Percentiles rank a stretch among this genome's conserved stretches.
phyloP scores from a whole-genome alignment of 805 yeast genomes.

The Middelhovenomyces tepae region DNA sequence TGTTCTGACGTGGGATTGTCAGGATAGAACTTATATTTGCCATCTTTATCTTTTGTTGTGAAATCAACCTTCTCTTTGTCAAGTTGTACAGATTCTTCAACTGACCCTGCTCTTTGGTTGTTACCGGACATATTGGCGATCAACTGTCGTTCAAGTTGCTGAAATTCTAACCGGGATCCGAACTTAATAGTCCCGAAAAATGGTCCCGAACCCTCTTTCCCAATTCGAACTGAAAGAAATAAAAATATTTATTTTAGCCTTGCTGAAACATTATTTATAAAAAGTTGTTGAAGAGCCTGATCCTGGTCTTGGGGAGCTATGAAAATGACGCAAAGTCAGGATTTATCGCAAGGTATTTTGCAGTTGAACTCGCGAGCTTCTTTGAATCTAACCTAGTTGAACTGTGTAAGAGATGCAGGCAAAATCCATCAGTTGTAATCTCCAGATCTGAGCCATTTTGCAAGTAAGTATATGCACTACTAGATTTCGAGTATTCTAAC shows the following conservation, averaged over 20 bases:
- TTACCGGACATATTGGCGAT: neutral
- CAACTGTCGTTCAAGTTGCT: neutral
- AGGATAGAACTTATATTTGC: constrained; percentile 64
- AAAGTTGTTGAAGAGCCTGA: too few relatives aligned
- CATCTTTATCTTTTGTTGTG: constrained; percentile 51
- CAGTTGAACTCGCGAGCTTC: too few relatives aligned
- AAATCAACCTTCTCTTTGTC: constrained; percentile 44
- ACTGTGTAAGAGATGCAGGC: constrained; percentile 46
- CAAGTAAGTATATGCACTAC: constrained; percentile 19
- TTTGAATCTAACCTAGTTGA: too few relatives aligned
- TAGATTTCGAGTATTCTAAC: constrained; percentile 1
- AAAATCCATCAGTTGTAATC: constrained; percentile 32
- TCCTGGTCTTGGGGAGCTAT: too few relatives aligned
- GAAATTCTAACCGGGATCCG: neutral
- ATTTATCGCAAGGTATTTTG: too few relatives aligned
- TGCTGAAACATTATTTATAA: too few relatives aligned
- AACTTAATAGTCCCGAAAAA: neutral
- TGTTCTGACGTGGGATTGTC: constrained; percentile 72
- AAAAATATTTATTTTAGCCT: neutral
- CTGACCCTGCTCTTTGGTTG: neutral
- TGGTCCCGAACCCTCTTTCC: neutral
- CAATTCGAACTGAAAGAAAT: neutral
- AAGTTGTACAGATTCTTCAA: constrained; percentile 10
- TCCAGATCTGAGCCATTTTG: constrained; percentile 64
- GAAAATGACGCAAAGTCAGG: too few relatives aligned